Base-by-base conservation (phyloP, 2,329 filamentous ascomycete genomes). In the Nigrospora oryzae region DNA sequence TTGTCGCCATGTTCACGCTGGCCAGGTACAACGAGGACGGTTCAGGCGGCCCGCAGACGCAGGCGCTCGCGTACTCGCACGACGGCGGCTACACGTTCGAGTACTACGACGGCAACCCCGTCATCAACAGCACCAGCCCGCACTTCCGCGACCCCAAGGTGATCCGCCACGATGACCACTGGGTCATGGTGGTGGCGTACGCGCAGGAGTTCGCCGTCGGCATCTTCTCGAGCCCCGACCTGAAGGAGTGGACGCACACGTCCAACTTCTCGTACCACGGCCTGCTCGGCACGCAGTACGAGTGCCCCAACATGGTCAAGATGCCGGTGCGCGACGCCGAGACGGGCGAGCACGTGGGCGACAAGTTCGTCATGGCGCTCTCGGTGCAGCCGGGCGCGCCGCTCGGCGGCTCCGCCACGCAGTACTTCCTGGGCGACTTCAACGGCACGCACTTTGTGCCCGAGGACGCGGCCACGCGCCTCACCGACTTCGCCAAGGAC, bases 121-220 rank as follows among this genome's bases (percentile, higher is more conserved):
- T 84, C 14, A 73, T 85, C 37, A 59, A 68, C 49, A 72, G 73
- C 55, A 67, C 67, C 46, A 69, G 73, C 15, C 67, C 60, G 6
- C 71, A 81, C 49, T 84, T 84, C 63, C 75, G 81, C 19, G 81
- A 85, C 50, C 81, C 82, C 2, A 81, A 84, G 53, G 79, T 84
- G 2, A 66, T 81, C 38, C 77, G 77, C 66, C 74, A 81, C 49
- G 62, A 69, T 2, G 56, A 71, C 36, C 62, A 67, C 15, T 84
- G 80, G 80, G 73, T 79, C 35, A 76, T 79, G 70, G 68, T 72
- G 0, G 51, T 81, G 3, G 66, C 78, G 0, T 80, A 75, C 45
- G 59, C 74, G 1, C 60, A 69, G 33, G 77, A 80, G 34, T 80
- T 76, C 49, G 63, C 67, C 11, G 66, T 84, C 38, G 77, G 75